These are phyloP conservation scores for Pichia cactophila DNA, from an alignment of 1,139 yeast genomes.

Conservation along the genomic window DNA sequence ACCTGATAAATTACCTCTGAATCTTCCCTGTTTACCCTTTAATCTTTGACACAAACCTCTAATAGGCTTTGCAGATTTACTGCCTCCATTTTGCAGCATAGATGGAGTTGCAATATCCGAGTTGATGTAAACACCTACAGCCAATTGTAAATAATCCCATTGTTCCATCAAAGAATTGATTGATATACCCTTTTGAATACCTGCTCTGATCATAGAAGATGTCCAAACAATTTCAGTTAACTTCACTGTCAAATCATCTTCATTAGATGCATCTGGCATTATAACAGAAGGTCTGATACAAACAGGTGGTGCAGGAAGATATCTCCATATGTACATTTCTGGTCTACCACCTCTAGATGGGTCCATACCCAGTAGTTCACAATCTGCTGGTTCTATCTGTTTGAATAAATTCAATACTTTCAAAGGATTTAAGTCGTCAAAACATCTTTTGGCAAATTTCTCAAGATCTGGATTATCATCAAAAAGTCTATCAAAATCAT, in stretches of 20 bases:
- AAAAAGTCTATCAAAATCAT: conserved; percentile 69
- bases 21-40: conserved; percentile 98
- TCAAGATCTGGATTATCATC: conserved; percentile 79
- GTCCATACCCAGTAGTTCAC: conserved; percentile 88
- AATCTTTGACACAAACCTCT: conserved; percentile 95
- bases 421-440: conserved; percentile 91
- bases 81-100: conserved; percentile 56
- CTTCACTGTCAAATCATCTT: conserved; percentile 94
- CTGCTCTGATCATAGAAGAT: conserved; percentile 84
- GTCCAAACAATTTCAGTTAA: conserved; percentile 96
- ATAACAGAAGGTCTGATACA: conserved; percentile 96
- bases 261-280: conserved; percentile 93
- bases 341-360: conserved; percentile 87
- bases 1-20: conserved; percentile 96
- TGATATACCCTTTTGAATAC: conserved; percentile 89
- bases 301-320: conserved; percentile 97
- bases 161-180: conserved; percentile 93
- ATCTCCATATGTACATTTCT: conserved; percentile 94
- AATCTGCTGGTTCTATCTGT: conserved; percentile 77
- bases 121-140: conserved; percentile 95
- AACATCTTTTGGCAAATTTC: conserved; percentile 75
- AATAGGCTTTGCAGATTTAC: conserved; percentile 68
- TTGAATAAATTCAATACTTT: conserved; percentile 83
- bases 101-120: conserved; percentile 91
- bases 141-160: conserved; percentile 94